These are phyloP conservation scores for Murraya paniculata DNA, from an alignment of 345 rosid species.

Conservation along the genomic window DNA sequence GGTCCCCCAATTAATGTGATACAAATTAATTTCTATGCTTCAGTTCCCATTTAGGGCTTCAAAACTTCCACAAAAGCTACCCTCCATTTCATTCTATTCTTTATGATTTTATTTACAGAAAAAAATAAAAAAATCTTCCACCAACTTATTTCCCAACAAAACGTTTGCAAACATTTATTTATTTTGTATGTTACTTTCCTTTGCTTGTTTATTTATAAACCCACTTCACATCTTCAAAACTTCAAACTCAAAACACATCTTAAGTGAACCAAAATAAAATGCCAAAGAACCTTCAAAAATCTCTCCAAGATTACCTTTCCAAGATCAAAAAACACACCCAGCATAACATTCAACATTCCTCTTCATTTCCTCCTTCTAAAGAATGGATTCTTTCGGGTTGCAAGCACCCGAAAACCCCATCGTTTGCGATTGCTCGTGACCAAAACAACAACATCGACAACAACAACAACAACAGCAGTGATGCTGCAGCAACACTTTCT, in stretches of 20 bases:
- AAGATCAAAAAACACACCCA: constrained; percentile 53
- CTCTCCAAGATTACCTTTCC: constrained; percentile 55
- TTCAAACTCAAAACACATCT: not conserved
- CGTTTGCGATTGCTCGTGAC: constrained; percentile 39
- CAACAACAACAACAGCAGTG: constrained; percentile 1
- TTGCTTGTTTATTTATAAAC: not conserved
- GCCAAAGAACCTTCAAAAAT: constrained; percentile 64
- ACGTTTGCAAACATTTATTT: constrained; percentile 8
- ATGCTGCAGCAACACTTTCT: constrained; percentile 59
- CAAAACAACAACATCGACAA: not conserved
- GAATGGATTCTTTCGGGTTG: constrained; percentile 50
- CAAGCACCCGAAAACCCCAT: constrained; percentile 62
- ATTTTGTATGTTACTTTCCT: not conserved
- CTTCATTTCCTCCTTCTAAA: constrained; percentile 38
- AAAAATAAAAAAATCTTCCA: not conserved
- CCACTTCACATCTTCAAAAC: not conserved
- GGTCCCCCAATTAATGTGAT: not conserved
- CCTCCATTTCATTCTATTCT: not conserved
- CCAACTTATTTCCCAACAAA: not conserved
- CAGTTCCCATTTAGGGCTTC: not conserved
- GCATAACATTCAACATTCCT: constrained; percentile 27
- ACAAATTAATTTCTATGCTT: not conserved
- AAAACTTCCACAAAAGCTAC: not conserved
- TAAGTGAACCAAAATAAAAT: constrained; percentile 23
- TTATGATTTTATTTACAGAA: not conserved